Conservation (phyloP, 2,329 filamentous ascomycete species). For the Cladosporium phlei region DNA sequence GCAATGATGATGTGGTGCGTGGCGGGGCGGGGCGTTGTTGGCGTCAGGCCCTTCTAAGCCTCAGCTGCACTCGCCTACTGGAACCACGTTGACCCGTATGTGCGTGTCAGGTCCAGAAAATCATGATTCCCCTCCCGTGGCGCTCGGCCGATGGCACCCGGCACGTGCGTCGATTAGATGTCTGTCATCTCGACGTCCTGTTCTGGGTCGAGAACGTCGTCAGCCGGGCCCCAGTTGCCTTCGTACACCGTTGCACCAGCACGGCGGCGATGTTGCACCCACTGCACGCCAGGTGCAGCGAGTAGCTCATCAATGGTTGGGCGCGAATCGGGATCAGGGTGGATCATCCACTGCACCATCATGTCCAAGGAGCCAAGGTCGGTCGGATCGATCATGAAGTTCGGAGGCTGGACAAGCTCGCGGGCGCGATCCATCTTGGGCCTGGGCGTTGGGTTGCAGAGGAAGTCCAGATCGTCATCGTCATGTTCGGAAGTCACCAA, state of each 20-base stretch:
- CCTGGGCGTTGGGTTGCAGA: slow-evolving; percentile 27
- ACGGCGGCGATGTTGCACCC: slow-evolving; percentile 71
- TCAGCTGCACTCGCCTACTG: slow-evolving; percentile 8
- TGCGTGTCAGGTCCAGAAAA: slow-evolving; percentile 6
- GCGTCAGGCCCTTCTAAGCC: slow-evolving; percentile 3
- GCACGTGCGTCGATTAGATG: slow-evolving; percentile 23
- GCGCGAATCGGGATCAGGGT: slow-evolving; percentile 65
- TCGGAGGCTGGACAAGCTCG: slow-evolving; percentile 66
- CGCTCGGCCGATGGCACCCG: not conserved
- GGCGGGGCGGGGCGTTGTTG: not conserved
- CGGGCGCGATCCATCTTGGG: slow-evolving; percentile 30
- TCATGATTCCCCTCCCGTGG: not conserved
- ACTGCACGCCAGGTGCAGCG: slow-evolving; percentile 66
- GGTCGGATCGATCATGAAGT: slow-evolving; percentile 78
- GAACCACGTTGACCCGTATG: slow-evolving; percentile 10
- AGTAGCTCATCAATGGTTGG: slow-evolving; percentile 73
- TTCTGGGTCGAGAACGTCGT: slow-evolving; percentile 54
- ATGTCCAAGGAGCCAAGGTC: slow-evolving; percentile 74
- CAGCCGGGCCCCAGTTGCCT: slow-evolving; percentile 85
- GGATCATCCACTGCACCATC: slow-evolving; percentile 84
- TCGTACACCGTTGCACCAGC: slow-evolving; percentile 94
- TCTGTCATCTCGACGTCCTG: slow-evolving; percentile 60
- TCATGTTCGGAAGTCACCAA: slow-evolving; percentile 26
- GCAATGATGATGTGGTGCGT: not conserved
- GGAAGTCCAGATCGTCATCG: slow-evolving; percentile 37